These are phyloP conservation scores for Solanum clarkiae DNA, from an alignment of 257 asterid genomes.

Conservation along the genomic window DNA sequence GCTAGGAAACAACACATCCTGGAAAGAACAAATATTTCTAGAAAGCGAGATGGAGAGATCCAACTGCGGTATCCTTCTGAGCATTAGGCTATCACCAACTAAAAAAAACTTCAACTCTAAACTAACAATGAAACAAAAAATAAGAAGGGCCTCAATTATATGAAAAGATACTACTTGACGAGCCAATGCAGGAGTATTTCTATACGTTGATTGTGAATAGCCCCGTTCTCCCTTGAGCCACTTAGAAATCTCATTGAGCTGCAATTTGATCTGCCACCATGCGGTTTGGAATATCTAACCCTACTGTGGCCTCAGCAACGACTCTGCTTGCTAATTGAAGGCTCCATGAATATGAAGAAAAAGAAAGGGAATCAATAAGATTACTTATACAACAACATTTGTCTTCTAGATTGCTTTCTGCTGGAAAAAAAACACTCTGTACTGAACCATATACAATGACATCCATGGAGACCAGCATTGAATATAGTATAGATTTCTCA, in stretches of 20 bases:
- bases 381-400: slow-evolving; percentile 13
- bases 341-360: slow-evolving; percentile 14
- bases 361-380: slow-evolving; percentile 3
- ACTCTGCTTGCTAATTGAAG: slow-evolving; percentile 3
- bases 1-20: slow-evolving; percentile 17
- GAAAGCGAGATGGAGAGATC: slow-evolving; percentile 14
- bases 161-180: neutral
- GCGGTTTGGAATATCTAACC: slow-evolving; percentile 1
- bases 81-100: slow-evolving; percentile 21
- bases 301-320: neutral
- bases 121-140: slow-evolving; percentile 10
- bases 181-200: neutral
- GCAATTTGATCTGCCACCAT: neutral
- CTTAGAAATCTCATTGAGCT: neutral
- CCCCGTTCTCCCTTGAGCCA: neutral
- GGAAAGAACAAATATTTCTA: slow-evolving; percentile 17
- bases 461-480: neutral
- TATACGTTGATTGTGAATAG: neutral
- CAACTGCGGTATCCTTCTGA: slow-evolving; percentile 6
- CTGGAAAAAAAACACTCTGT: neutral
- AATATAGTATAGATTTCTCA: neutral
- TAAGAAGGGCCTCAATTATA: slow-evolving; percentile 14
- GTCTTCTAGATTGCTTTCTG: neutral
- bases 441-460: neutral
- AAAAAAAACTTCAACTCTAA: slow-evolving; percentile 4